A percentile compares a stretch with the other conserved stretches of the same genome.
These are phyloP conservation scores for Triticum monococcum DNA, from an alignment of 176 grass and related monocot genomes.

Conservation along the genomic window DNA sequence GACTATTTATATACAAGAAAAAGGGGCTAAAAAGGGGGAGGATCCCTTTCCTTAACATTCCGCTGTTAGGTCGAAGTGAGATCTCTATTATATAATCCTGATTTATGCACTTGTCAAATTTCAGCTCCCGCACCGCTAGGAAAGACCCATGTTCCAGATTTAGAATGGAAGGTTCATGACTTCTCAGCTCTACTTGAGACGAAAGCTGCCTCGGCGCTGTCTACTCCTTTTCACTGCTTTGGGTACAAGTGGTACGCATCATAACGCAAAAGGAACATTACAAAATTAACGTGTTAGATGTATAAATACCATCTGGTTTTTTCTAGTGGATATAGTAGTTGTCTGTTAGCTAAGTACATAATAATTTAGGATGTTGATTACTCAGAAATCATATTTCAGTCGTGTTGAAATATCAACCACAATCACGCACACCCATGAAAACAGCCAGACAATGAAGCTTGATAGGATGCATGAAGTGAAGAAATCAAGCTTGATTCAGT, in stretches of 20 bases:
- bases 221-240: not conserved
- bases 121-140: not conserved
- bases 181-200: slow-evolving; percentile 34
- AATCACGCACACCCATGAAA: not conserved
- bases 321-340: not conserved
- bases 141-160: not conserved
- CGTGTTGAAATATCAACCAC: not conserved
- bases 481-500: not conserved
- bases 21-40: no score
- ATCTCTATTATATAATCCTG: not conserved
- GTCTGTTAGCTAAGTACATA: not conserved
- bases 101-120: not conserved
- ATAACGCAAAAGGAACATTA: not conserved
- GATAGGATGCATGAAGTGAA: not conserved
- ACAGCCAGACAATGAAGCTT: not conserved
- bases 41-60: not conserved
- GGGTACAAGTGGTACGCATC: not conserved
- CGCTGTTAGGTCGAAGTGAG: no score
- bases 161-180: slow-evolving; percentile 29
- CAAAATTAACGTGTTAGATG: not conserved
- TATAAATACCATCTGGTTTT: not conserved
- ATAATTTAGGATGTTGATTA: not conserved
- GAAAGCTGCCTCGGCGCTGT: not conserved
- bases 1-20: no score
- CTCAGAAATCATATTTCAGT: not conserved